phyloP scores from a whole-genome alignment of 2,329 filamentous ascomycete species.

The Zalaria sp. region DNA sequence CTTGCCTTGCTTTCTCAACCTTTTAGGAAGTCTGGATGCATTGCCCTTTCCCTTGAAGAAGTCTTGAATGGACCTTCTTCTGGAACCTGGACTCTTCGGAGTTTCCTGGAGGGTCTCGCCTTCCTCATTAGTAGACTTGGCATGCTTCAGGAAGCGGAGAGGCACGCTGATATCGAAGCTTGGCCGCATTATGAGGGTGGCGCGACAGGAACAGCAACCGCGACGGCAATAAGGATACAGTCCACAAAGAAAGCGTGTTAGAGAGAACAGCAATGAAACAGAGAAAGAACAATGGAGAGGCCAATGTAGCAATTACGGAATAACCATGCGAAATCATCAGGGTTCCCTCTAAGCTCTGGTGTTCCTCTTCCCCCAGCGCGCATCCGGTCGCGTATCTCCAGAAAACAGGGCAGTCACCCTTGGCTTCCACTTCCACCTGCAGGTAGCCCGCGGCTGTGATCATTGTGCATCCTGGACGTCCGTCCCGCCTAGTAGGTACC shows the following conservation, averaged over 20 bases:
- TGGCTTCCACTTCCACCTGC: no score
- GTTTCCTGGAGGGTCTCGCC: background rate
- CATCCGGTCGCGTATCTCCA: no score
- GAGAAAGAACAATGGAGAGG: background rate
- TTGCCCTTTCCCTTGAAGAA: background rate
- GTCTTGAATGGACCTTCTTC: conserved; percentile 1
- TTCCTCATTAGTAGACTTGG: background rate
- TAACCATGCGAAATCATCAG: no score
- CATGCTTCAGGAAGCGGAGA: background rate
- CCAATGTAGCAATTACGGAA: no score
- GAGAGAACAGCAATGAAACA: background rate
- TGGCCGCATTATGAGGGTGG: background rate
- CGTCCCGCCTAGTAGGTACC: no score
- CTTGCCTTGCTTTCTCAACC: background rate
- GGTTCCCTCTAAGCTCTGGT: no score
- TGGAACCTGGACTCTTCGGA: conserved; percentile 1
- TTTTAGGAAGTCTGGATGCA: background rate
- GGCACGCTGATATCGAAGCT: background rate
- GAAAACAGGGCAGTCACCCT: no score
- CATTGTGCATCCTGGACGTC: no score
- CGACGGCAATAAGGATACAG: no score
- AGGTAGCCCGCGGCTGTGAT: no score
- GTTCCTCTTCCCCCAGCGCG: no score
- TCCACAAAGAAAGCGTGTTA: background rate
- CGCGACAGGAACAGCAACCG: no score